A percentile compares a stretch with the other conserved stretches of the same genome.
phyloP scores from a whole-genome alignment of 2,329 filamentous ascomycete genomes.

The Beauveria sp. region DNA sequence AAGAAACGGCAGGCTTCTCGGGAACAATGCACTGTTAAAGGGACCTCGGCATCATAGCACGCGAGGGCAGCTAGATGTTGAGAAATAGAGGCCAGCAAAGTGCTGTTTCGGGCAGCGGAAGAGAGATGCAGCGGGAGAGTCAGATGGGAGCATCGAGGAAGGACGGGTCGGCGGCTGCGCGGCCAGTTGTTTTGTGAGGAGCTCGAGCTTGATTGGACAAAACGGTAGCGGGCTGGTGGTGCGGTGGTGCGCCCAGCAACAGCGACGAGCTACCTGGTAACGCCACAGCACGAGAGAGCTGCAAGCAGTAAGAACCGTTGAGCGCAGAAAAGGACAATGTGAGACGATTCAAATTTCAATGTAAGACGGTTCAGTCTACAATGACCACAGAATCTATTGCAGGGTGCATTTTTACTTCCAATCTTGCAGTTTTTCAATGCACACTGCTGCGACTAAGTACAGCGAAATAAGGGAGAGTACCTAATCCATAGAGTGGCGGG shows the following conservation, averaged over 20 bases:
- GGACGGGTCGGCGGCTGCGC: not conserved
- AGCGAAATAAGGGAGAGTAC: no score
- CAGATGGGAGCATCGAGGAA: constrained; percentile 1
- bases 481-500: no score
- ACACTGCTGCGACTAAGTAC: no score
- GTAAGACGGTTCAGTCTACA: no score
- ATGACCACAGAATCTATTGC: no score
- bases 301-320: not conserved
- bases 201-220: constrained; percentile 1
- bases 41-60: not conserved
- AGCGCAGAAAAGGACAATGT: no score
- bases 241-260: constrained; percentile 5
- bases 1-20: not conserved
- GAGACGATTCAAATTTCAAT: no score
- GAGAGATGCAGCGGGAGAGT: not conserved
- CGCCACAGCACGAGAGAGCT: not conserved
- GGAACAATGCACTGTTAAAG: constrained; percentile 1
- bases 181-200: constrained; percentile 7
- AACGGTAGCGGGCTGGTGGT: not conserved
- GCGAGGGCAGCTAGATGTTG: not conserved
- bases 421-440: no score
- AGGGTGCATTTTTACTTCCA: no score
- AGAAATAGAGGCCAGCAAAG: not conserved
- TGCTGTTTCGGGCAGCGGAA: not conserved
- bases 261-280: not conserved